Evolutionary conservation across 352 stramenopile genomes (phyloP), one percentile per base, ranked within the genome.

Genomic region (Peronospora farinosa): DNA sequence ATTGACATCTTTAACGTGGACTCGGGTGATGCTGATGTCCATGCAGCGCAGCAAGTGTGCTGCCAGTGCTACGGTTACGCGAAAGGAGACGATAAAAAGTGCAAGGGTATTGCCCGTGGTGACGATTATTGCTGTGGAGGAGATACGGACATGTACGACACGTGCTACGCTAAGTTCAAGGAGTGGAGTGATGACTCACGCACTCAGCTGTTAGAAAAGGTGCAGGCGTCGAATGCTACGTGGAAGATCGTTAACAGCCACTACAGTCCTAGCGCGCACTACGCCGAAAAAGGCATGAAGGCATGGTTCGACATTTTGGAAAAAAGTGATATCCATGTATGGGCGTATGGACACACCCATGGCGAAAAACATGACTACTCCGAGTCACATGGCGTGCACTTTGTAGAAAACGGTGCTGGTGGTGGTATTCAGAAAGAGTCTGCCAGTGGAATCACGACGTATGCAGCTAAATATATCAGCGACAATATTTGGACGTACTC

Each of bases 401-500:
- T 90, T 42, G 63, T 90, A 8, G 77, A 88, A 47, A 90, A 90
- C 37, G 79, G 77, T 7, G 79, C 75, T n/a, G 78, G 75, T 36
- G 78, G 80, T 11, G 80, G 80, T 42, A 89, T 89, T 43, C 58
- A 85, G 62, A 86, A 84, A 44, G 73, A 86, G 44, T 86, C 82
- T 31, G 69, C 77, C 16, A 84, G 77, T 47, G 74, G 73, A 44
- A 67, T 90, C 32, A 74, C 79, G 7, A 57, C 63, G 27, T 79
- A 78, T 32, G 78, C 72, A 0, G 46, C 54, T n/a, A 51, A 68
- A 15, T 83, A 85, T 35, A 49, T 90, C 2, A 61, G 67, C 38
- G 84, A 84, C 40, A 27, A 27, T 27, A 25, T 83, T 5, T 92
- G 80, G 80, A 70, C 66, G 16, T 80, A 76, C 32, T 69, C 62